These are phyloP conservation scores for Fusarium irregulare DNA, from an alignment of 2,329 filamentous ascomycete species.

Conservation along the genomic window DNA sequence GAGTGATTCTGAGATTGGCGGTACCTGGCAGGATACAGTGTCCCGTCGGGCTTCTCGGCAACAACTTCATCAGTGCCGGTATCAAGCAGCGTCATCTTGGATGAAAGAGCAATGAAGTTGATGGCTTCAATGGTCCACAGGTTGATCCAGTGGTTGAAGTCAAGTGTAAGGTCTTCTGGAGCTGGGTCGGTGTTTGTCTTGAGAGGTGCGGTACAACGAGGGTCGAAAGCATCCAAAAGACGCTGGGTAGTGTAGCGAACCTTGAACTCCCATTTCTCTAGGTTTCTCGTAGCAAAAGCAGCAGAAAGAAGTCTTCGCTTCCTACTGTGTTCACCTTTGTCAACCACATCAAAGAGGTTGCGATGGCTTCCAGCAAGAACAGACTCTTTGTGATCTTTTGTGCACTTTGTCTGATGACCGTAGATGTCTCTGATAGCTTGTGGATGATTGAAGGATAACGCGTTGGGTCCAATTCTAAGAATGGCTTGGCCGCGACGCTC, in stretches of 20 bases:
- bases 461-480: conserved; percentile 45
- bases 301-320: conserved; percentile 63
- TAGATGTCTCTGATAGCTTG: conserved; percentile 52
- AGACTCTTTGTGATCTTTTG: conserved; percentile 61
- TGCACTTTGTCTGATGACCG: conserved; percentile 60
- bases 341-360: conserved; percentile 64
- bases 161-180: conserved; percentile 57
- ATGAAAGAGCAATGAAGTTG: conserved; percentile 64
- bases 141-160: conserved; percentile 63
- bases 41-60: conserved; percentile 58
- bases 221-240: conserved; percentile 58
- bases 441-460: conserved; percentile 40
- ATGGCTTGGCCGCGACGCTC: conserved; percentile 50
- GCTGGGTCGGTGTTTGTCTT: conserved; percentile 41
- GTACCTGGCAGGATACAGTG: conserved; percentile 57
- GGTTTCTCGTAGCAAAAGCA: conserved; percentile 64
- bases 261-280: conserved; percentile 66
- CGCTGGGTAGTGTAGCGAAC: conserved; percentile 64
- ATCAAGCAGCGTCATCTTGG: conserved; percentile 64
- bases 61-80: conserved; percentile 58
- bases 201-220: conserved; percentile 53
- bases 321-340: conserved; percentile 62
- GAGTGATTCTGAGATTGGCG: conserved; percentile 62
- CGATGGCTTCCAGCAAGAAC: conserved; percentile 59
- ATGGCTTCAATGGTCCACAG: conserved; percentile 69